Base-by-base conservation (phyloP, 169 alveolate genomes). In the Plasmodium falciparum region DNA sequence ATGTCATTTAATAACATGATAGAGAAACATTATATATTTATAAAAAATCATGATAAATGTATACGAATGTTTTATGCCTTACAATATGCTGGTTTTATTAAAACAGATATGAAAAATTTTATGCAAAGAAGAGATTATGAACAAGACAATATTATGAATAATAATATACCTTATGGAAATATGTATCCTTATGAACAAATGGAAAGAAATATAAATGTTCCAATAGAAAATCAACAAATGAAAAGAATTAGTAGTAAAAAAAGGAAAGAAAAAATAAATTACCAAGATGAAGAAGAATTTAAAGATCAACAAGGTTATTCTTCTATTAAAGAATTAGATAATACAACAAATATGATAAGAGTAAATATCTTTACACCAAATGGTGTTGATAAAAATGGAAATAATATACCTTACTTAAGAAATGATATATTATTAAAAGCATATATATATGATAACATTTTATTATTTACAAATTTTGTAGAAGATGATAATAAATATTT, bases 81-180 rank as follows among this genome's bases (percentile, higher is more conserved):
- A 47, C 94, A 88, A 62, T 94, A 94, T 43, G 95, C 95, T 24
- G 95, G 95, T 13, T 92, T 94, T 93, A 86, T 94, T 45, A 78
- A 62, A 15, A 91, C 92, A 26, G 75, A 90, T 26, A 49, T 58
- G 45, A 72, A 86, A 54, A 56, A 72, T 12, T 90, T 80, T 70
- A 58, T 67, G 4, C 73, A 61, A 88, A 73, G 88, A 26, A 62
- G 74, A 86, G 76, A 72, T 22, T 90, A 56, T 29, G 33, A 74
- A 11, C 59, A 50, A 13, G 45, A 74, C 22, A 1, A 58, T 39
- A 74, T 7, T 50, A 17, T 29, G 33, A 78, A 65, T 58, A 78
- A 65, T 58, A 78, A 66, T 26, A 78, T 65, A 52, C 9, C 52
- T 65, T 13, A 26, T 65, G 75, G 24, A 17, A 63, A 65, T 26